phyloP scores from a whole-genome alignment of 805 yeast species.

The Metschnikowia proteae region DNA sequence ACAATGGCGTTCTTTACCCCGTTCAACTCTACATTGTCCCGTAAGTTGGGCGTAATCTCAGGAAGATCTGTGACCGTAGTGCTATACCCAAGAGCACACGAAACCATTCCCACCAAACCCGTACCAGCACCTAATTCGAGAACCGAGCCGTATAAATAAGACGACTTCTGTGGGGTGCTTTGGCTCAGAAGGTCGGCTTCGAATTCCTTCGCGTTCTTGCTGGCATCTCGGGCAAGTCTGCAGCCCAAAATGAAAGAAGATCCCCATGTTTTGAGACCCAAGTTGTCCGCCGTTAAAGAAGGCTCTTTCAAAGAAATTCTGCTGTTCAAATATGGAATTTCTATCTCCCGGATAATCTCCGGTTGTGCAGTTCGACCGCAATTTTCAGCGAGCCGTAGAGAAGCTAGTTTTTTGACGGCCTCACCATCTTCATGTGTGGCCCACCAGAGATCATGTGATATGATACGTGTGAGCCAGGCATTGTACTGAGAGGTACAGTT shows the following conservation, averaged over 20 bases:
- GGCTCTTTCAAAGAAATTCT: constrained; percentile 64
- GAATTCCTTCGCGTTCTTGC: constrained; percentile 1
- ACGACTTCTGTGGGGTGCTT: not conserved
- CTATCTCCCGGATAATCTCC: constrained; percentile 56
- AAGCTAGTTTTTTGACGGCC: constrained; percentile 52
- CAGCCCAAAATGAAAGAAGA: constrained; percentile 70
- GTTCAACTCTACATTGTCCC: constrained; percentile 57
- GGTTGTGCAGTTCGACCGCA: constrained; percentile 87
- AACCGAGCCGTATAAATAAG: constrained; percentile 28
- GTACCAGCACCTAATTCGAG: constrained; percentile 95
- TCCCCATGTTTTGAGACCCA: constrained; percentile 97
- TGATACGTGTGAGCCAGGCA: constrained; percentile 46
- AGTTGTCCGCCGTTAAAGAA: constrained; percentile 75
- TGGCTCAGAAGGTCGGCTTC: not conserved
- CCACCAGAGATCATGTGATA: constrained; percentile 51
- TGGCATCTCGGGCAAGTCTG: constrained; percentile 34
- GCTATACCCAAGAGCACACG: constrained; percentile 49
- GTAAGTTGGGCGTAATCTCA: constrained; percentile 69
- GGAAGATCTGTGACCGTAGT: constrained; percentile 71
- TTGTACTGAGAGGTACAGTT: constrained; percentile 37
- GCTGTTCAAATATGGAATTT: constrained; percentile 15
- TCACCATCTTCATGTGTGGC: constrained; percentile 29
- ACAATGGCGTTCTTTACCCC: constrained; percentile 30
- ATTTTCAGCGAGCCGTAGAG: constrained; percentile 68
- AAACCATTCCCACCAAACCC: constrained; percentile 79